Conservation (phyloP, 352 stramenopile species). For the Vaucheria bursata region DNA sequence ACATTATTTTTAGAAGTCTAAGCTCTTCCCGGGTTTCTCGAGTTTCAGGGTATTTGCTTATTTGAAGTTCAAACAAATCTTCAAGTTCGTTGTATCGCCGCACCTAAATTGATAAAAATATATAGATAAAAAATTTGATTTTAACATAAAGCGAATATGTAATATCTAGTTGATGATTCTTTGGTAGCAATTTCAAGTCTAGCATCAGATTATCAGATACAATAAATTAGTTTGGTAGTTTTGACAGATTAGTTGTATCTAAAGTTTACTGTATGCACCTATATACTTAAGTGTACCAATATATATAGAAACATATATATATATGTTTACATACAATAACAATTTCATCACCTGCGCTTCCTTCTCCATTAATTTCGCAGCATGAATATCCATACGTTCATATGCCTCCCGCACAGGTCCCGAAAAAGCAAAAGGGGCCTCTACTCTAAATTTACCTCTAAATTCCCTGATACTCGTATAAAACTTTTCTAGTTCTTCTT, state of each 20-base stretch:
- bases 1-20: slow-evolving; percentile 75
- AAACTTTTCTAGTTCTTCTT: slow-evolving; percentile 80
- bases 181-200: slow-evolving; percentile 5
- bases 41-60: slow-evolving; percentile 62
- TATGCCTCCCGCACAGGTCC: slow-evolving; percentile 65
- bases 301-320: no score
- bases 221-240: no score
- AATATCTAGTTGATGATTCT: slow-evolving; percentile 61
- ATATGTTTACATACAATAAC: no score
- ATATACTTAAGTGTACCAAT: slow-evolving; percentile 55
- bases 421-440: slow-evolving; percentile 82
- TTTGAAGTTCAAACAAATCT: slow-evolving; percentile 84
- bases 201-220: no score
- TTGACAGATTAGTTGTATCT: no score
- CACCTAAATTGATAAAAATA: no score
- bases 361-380: slow-evolving; percentile 62
- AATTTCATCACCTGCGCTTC: slow-evolving; percentile 70
- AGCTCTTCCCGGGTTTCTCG: slow-evolving; percentile 69
- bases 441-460: slow-evolving; percentile 80
- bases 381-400: slow-evolving; percentile 69
- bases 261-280: no score
- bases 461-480: slow-evolving; percentile 85
- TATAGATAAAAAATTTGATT: slow-evolving; percentile 58
- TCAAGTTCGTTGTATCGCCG: slow-evolving; percentile 70
- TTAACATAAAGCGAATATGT: slow-evolving; percentile 58